Conservation (phyloP, 495 filamentous ascomycete genomes). For the Paragyromitra xinjiangensis region DNA sequence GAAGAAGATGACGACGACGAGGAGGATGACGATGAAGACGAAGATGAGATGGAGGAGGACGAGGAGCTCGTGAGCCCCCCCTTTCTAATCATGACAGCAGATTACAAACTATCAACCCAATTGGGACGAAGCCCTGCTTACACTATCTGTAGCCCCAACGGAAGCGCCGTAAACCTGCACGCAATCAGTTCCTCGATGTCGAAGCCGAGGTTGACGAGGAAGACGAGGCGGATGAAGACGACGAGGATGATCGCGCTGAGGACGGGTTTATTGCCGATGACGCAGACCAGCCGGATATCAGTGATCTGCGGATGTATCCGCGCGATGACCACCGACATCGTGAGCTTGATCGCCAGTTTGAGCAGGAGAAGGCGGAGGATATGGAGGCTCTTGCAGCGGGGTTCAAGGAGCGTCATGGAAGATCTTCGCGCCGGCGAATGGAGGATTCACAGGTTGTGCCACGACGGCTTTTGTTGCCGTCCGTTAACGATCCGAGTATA, state of each 20-base stretch:
- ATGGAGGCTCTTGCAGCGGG: conserved; percentile 91
- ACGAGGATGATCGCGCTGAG: conserved; percentile 85
- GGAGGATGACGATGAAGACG: conserved; percentile 64
- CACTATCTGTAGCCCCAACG: conserved; percentile 52
- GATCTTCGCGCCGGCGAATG: conserved; percentile 61
- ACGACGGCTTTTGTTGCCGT: conserved; percentile 87
- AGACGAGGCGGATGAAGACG: conserved; percentile 88
- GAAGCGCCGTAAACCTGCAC: conserved; percentile 75
- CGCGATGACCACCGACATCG: conserved; percentile 89
- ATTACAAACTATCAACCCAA: not conserved
- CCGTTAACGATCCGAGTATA: conserved; percentile 93
- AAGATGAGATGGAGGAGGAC: conserved; percentile 65
- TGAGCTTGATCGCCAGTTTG: conserved; percentile 90
- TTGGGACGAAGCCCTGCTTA: not conserved
- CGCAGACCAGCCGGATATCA: conserved; percentile 78
- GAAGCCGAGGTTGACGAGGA: conserved; percentile 95
- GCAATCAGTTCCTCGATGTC: conserved; percentile 88
- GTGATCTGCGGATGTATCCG: conserved; percentile 64
- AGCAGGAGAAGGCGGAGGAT: conserved; percentile 75
- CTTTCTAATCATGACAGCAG: not conserved
- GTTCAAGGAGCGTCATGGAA: conserved; percentile 83
- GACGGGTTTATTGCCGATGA: conserved; percentile 83
- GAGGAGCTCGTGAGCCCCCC: conserved; percentile 60
- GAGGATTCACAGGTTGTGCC: conserved; percentile 75
- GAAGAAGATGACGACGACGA: conserved; percentile 65